Conservation (phyloP, 768 basidiomycete genomes). For the Tephrocybe sp. region DNA sequence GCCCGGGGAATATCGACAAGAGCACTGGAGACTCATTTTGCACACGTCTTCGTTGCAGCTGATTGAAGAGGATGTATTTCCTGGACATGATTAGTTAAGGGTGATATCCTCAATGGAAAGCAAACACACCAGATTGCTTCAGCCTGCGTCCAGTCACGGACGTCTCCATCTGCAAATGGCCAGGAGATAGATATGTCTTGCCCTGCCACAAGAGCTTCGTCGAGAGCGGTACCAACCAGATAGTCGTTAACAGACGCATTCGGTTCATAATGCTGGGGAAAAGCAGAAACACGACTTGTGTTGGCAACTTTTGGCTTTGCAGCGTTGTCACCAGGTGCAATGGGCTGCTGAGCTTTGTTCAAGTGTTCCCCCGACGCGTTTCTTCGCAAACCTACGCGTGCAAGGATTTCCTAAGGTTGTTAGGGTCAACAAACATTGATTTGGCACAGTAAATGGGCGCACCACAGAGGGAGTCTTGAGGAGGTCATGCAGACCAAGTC, state of each 20-base stretch:
- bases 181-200: slow-evolving; percentile 76
- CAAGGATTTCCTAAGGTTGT: slow-evolving; percentile 63
- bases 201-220: slow-evolving; percentile 74
- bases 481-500: slow-evolving; percentile 79
- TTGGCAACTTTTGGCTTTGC: slow-evolving; percentile 31
- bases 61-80: slow-evolving; percentile 81
- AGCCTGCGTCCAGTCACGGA: slow-evolving; percentile 80
- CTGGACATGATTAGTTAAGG: slow-evolving; percentile 35
- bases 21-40: slow-evolving; percentile 89
- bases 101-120: not conserved
- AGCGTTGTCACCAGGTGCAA: slow-evolving; percentile 17
- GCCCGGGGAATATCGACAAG: slow-evolving; percentile 64
- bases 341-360: slow-evolving; percentile 26
- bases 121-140: slow-evolving; percentile 82
- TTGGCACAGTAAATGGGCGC: slow-evolving; percentile 28
- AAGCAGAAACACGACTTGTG: slow-evolving; percentile 46
- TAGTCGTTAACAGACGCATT: slow-evolving; percentile 70
- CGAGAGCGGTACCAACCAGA: slow-evolving; percentile 77
- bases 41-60: slow-evolving; percentile 72
- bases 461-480: slow-evolving; percentile 77
- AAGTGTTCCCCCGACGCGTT: slow-evolving; percentile 34
- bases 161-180: slow-evolving; percentile 76
- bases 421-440: slow-evolving; percentile 3
- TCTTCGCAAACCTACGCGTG: slow-evolving; percentile 76
- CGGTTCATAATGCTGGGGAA: slow-evolving; percentile 41